These are phyloP conservation scores for Gymnopus androsaceus DNA, from an alignment of 1,284 basidiomycete species.

Conservation along the genomic window DNA sequence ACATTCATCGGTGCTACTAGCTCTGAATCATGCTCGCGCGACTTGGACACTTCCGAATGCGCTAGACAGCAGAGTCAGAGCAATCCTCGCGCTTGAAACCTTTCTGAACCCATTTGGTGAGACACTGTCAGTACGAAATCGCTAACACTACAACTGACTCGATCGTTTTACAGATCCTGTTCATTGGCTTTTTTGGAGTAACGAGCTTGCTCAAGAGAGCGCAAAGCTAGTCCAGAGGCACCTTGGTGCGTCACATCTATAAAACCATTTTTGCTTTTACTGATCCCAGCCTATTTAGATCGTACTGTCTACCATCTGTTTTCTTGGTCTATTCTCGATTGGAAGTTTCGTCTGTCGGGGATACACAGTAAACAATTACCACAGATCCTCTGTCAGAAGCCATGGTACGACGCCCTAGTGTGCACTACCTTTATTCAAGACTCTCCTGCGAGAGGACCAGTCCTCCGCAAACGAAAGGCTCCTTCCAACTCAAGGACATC, in stretches of 20 bases:
- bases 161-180: slow-evolving; percentile 28
- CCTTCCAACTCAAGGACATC: background rate
- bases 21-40: slow-evolving; percentile 36
- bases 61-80: slow-evolving; percentile 39
- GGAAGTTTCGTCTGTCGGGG: slow-evolving; percentile 7
- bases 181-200: slow-evolving; percentile 51
- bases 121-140: no score
- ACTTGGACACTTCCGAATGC: slow-evolving; percentile 35
- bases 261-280: background rate
- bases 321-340: slow-evolving; percentile 10
- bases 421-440: slow-evolving; percentile 29
- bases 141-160: no score
- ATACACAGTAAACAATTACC: slow-evolving; percentile 12
- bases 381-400: slow-evolving; percentile 12
- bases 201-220: slow-evolving; percentile 35
- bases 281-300: slow-evolving; percentile 5
- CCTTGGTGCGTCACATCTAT: slow-evolving; percentile 37
- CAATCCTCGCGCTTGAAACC: slow-evolving; percentile 47
- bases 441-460: slow-evolving; percentile 29
- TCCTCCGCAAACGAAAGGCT: slow-evolving; percentile 37
- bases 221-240: slow-evolving; percentile 42
- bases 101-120: slow-evolving; percentile 37
- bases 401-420: slow-evolving; percentile 36
- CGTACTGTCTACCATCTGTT: slow-evolving; percentile 14
- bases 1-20: slow-evolving; percentile 38